Conservation (phyloP, 805 yeast species). For the Yamadazyma insecticola region DNA sequence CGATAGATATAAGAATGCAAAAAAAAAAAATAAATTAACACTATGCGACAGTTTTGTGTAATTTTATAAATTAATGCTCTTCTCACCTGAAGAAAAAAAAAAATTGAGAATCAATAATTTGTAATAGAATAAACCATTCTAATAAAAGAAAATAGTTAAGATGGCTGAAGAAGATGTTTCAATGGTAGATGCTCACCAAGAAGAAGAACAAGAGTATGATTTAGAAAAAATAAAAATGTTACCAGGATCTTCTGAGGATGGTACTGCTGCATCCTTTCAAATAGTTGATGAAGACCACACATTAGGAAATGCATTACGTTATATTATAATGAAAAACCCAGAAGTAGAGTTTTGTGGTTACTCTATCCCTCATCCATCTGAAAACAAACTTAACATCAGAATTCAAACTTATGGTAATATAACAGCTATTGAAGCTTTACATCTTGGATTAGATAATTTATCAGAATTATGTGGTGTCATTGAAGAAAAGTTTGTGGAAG, state of each 20-base stretch:
- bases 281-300: slow-evolving; percentile 94
- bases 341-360: slow-evolving; percentile 98
- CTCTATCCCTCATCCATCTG: slow-evolving; percentile 98
- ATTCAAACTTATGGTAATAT: slow-evolving; percentile 86
- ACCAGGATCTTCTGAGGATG: slow-evolving; percentile 90
- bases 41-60: too few species aligned
- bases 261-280: slow-evolving; percentile 92
- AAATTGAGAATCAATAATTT: too few species aligned
- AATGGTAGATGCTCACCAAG: too few species aligned
- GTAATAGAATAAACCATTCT: too few species aligned
- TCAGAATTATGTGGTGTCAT: slow-evolving; percentile 77
- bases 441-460: slow-evolving; percentile 84
- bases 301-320: slow-evolving; percentile 88
- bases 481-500: slow-evolving; percentile 71
- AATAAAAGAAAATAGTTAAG: neutral
- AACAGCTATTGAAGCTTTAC: slow-evolving; percentile 90
- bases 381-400: slow-evolving; percentile 80
- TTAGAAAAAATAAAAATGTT: slow-evolving; percentile 59
- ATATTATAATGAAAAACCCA: slow-evolving; percentile 94
- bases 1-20: too few species aligned
- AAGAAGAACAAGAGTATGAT: slow-evolving; percentile 45
- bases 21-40: too few species aligned
- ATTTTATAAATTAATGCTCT: too few species aligned
- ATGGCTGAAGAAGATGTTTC: neutral
- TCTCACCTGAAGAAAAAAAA: too few species aligned